Percentiles rank a stretch among this genome's conserved stretches.
Conservation (phyloP, 495 filamentous ascomycete genomes). For the Lophium mytilinum region DNA sequence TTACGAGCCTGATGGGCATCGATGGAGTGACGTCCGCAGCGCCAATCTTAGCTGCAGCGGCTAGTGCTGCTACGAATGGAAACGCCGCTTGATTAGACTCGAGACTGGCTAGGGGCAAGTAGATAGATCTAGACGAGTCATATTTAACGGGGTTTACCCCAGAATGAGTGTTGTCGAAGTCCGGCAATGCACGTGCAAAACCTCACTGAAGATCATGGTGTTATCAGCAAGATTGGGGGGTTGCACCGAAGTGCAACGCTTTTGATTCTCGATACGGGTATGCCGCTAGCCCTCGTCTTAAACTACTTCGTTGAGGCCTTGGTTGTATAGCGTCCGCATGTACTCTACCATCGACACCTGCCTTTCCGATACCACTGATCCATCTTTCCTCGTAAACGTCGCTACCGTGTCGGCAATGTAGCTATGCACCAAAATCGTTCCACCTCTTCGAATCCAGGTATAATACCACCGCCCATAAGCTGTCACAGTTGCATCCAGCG, state of each 20-base stretch:
- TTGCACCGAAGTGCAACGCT: no score
- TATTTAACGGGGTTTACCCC: no score
- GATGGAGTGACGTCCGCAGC: not conserved
- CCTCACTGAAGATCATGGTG: no score
- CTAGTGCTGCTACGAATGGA: not conserved
- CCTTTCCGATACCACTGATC: not conserved
- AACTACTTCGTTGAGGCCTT: not conserved
- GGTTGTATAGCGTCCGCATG: not conserved
- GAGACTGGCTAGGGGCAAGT: not conserved
- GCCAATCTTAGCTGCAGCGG: not conserved
- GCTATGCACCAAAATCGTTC: not conserved
- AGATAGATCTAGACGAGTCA: not conserved
- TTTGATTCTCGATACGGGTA: not conserved
- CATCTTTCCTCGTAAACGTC: not conserved
- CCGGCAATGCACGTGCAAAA: no score
- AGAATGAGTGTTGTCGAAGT: no score
- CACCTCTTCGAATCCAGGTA: not conserved
- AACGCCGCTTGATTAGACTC: not conserved
- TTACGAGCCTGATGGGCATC: conserved; percentile 36
- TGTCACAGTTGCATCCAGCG: not conserved
- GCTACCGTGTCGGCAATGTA: not conserved
- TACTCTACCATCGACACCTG: not conserved
- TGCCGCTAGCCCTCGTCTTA: not conserved
- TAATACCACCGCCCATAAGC: not conserved
- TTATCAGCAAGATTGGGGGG: no score